phyloP scores from a whole-genome alignment of 1,284 basidiomycete genomes.

The Ustanciosporium gigantosporum region DNA sequence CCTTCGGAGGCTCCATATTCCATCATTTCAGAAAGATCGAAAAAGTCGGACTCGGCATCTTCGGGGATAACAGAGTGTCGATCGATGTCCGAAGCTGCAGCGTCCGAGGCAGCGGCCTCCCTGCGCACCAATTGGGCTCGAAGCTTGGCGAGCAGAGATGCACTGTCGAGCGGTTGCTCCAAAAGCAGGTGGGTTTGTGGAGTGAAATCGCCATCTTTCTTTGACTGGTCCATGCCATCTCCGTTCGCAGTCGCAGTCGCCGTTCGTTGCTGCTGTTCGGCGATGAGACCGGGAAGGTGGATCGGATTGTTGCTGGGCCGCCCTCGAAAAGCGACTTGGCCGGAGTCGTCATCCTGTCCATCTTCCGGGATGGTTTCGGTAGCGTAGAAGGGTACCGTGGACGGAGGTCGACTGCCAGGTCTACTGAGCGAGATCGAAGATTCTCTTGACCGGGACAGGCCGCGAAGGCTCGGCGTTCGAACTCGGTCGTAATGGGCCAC shows the following conservation, averaged over 20 bases:
- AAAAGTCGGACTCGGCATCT: conserved; percentile 35
- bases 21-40: conserved; percentile 53
- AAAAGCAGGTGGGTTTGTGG: conserved; percentile 18
- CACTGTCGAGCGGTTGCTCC: conserved; percentile 33
- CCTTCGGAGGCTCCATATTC: conserved; percentile 31
- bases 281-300: conserved; percentile 31
- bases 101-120: conserved; percentile 32
- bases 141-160: conserved; percentile 29
- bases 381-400: conserved; percentile 25
- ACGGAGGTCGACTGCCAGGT: conserved; percentile 32
- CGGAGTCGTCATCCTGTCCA: conserved; percentile 7
- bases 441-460: conserved; percentile 42
- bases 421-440: conserved; percentile 37
- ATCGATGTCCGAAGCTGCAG: conserved; percentile 19
- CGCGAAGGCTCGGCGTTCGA: conserved; percentile 45
- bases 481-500: conserved; percentile 52
- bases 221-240: neutral
- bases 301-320: conserved; percentile 33
- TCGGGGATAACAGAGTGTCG: conserved; percentile 17
- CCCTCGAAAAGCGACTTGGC: conserved; percentile 9
- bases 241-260: conserved; percentile 7
- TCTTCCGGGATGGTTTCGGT: conserved; percentile 36
- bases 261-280: conserved; percentile 35
- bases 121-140: conserved; percentile 30
- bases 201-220: neutral